A percentile compares a stretch with the other conserved stretches of the same genome.
Conservation (phyloP, 345 rosid species). For the Populus ilicifolia region DNA sequence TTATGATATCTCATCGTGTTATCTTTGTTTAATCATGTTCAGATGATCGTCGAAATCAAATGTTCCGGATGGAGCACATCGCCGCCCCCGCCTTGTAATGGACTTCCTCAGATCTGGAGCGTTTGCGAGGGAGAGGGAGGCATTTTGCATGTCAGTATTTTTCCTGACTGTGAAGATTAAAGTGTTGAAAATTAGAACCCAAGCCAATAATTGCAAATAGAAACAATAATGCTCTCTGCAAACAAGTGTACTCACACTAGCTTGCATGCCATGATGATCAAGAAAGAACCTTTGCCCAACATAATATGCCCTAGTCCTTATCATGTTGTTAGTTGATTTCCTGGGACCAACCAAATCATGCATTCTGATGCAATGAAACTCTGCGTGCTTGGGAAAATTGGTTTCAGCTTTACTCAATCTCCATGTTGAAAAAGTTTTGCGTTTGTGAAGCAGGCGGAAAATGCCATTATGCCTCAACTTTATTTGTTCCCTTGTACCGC, state of each 20-base stretch:
- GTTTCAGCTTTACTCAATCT: constrained; percentile 31
- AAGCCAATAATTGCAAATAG: neutral
- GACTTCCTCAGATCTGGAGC: no score
- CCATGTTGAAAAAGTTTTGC: constrained; percentile 1
- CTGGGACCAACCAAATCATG: constrained; percentile 26
- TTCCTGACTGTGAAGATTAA: neutral
- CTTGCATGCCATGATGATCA: constrained; percentile 10
- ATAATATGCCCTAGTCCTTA: constrained; percentile 4
- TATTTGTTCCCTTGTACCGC: constrained; percentile 11
- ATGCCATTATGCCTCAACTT: constrained; percentile 13
- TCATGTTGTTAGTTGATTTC: constrained; percentile 21
- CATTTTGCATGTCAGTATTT: no score
- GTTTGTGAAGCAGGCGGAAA: constrained; percentile 25
- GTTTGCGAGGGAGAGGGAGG: no score
- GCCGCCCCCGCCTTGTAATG: no score
- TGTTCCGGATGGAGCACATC: no score
- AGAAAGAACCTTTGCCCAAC: neutral
- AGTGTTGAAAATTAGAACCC: neutral
- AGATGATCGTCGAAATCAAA: no score
- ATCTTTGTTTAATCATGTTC: no score
- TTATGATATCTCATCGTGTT: no score
- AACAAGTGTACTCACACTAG: constrained; percentile 4
- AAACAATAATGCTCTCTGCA: neutral
- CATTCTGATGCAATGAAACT: constrained; percentile 1
- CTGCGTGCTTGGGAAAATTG: constrained; percentile 15